Evolutionary conservation across 345 rosid species (phyloP).

Genomic region (Eucalyptus marginata): DNA sequence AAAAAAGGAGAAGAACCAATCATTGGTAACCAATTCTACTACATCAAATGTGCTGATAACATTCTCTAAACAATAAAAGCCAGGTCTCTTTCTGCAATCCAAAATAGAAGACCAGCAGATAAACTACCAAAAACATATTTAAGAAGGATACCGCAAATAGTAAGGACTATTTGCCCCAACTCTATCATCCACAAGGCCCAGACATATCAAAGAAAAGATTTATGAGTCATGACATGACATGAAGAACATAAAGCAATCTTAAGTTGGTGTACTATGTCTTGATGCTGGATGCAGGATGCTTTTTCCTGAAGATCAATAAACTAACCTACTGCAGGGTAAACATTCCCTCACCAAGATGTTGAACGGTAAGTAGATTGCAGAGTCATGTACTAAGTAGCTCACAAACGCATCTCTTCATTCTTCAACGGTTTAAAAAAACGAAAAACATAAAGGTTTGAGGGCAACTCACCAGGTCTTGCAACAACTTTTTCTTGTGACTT

Average conservation of each 20-base stretch:
- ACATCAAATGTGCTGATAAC: neutral
- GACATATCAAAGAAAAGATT: neutral
- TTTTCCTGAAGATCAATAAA: neutral
- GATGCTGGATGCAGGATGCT: neutral
- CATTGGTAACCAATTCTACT: neutral
- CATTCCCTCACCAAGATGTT: neutral
- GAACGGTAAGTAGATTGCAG: neutral
- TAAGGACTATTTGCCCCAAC: neutral
- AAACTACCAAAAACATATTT: neutral
- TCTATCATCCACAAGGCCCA: neutral
- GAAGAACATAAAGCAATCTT: neutral
- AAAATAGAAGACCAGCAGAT: neutral
- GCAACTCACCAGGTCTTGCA: conserved; percentile 71
- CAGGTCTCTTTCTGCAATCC: neutral
- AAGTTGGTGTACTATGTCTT: neutral
- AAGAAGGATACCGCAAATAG: neutral
- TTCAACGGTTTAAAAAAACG: neutral
- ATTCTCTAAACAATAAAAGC: neutral
- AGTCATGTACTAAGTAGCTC: neutral
- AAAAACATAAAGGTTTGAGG: neutral
- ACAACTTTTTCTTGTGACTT: conserved; percentile 81
- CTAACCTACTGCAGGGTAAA: neutral
- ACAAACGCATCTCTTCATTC: neutral
- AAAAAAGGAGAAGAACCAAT: neutral
- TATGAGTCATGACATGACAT: neutral